Evolutionary conservation across 2,329 filamentous ascomycete species (phyloP).

Genomic region (Fonsecaea erecta): DNA sequence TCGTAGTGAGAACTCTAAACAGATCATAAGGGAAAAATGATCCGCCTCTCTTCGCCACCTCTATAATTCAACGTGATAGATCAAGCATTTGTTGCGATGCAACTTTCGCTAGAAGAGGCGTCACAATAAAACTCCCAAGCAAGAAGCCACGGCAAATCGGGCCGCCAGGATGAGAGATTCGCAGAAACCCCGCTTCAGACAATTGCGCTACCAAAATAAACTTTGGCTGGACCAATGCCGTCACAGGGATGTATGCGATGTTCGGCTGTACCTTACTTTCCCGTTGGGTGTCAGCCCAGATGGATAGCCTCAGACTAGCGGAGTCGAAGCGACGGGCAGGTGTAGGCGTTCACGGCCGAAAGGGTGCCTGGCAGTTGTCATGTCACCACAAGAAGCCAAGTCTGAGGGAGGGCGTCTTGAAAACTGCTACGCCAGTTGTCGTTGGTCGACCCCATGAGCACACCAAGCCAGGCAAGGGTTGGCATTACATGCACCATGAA

Average conservation of each 20-base stretch:
- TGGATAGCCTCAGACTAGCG: not conserved
- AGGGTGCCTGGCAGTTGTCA: not conserved
- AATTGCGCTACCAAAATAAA: not conserved
- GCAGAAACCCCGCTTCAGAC: not conserved
- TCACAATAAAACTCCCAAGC: not conserved
- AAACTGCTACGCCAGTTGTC: not conserved
- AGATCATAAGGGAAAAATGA: not conserved
- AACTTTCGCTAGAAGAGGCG: too few relatives aligned
- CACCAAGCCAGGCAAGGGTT: not conserved
- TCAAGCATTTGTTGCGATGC: not conserved
- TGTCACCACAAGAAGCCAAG: not conserved
- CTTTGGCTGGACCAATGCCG: not conserved
- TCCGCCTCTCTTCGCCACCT: not conserved
- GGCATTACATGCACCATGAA: not conserved
- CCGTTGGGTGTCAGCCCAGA: not conserved
- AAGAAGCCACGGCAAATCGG: not conserved
- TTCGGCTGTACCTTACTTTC: not conserved
- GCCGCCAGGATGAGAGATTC: not conserved
- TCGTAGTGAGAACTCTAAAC: not conserved
- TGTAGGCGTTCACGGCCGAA: not conserved
- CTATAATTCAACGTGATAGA: not conserved
- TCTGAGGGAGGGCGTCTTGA: not conserved
- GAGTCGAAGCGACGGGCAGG: not conserved
- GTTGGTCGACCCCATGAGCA: not conserved
- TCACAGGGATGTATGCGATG: not conserved